Conservation (phyloP, 2,329 filamentous ascomycete species). For the Epicoccum sorghinum region DNA sequence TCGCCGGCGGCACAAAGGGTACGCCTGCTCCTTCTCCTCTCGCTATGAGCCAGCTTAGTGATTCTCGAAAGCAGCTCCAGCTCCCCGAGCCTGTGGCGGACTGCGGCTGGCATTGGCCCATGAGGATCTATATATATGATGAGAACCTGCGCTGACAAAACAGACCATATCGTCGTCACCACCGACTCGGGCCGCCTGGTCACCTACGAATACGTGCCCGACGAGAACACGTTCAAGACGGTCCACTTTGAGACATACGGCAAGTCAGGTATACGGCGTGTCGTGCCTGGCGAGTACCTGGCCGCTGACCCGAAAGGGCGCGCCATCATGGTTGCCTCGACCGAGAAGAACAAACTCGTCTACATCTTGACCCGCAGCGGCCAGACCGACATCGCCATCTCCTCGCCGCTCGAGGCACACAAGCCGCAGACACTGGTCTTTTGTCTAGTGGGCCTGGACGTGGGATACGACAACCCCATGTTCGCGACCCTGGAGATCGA, state of each 20-base stretch:
- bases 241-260: slow-evolving; percentile 97
- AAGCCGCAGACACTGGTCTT: slow-evolving; percentile 91
- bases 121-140: too few species aligned
- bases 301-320: slow-evolving; percentile 94
- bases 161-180: slow-evolving; percentile 94
- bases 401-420: slow-evolving; percentile 94
- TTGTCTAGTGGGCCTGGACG: slow-evolving; percentile 85
- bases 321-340: slow-evolving; percentile 89
- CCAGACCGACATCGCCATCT: slow-evolving; percentile 94
- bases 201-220: slow-evolving; percentile 87
- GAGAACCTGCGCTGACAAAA: slow-evolving; percentile 40
- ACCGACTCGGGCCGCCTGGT: slow-evolving; percentile 96
- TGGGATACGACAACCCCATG: slow-evolving; percentile 95
- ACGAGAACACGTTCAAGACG: slow-evolving; percentile 84
- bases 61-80: slow-evolving; percentile 50
- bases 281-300: slow-evolving; percentile 94
- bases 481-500: slow-evolving; percentile 95
- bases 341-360: slow-evolving; percentile 99
- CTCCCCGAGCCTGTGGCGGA: slow-evolving; percentile 20
- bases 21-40: slow-evolving; percentile 52
- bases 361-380: slow-evolving; percentile 97
- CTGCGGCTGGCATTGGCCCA: neutral
- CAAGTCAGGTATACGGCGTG: slow-evolving; percentile 91
- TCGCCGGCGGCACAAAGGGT: slow-evolving; percentile 97
- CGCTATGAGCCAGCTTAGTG: slow-evolving; percentile 54